phyloP scores from a whole-genome alignment of 495 filamentous ascomycete genomes.

The Aspergillus ellipticus region DNA sequence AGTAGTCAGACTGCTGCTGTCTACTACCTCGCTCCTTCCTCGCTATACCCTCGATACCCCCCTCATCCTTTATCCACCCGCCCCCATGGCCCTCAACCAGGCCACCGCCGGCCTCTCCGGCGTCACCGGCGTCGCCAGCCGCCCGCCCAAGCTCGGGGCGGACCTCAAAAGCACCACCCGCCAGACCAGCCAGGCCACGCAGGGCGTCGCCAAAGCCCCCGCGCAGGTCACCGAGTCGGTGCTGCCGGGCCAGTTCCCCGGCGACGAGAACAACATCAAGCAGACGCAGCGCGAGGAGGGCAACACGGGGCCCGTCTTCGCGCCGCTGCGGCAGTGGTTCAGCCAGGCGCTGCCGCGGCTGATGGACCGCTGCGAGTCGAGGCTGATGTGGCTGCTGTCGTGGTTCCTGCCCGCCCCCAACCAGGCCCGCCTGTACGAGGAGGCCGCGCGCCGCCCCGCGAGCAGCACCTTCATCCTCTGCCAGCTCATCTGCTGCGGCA shows the following conservation, averaged over 20 bases:
- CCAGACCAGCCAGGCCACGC: background rate
- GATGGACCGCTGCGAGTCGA: conserved; percentile 29
- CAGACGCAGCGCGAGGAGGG: conserved; percentile 10
- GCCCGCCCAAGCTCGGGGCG: conserved; percentile 17
- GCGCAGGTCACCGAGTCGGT: conserved; percentile 20
- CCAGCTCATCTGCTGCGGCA: conserved; percentile 36
- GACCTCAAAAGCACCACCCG: conserved; percentile 19
- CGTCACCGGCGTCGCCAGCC: conserved; percentile 22
- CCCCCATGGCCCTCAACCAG: conserved; percentile 27
- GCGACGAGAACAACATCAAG: conserved; percentile 20
- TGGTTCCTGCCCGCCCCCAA: conserved; percentile 27
- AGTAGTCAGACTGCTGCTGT: no score
- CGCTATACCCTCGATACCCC: no score
- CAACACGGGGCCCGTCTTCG: conserved; percentile 20
- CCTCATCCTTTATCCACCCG: background rate
- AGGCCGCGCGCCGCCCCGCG: conserved; percentile 27
- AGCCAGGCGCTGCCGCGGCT: conserved; percentile 18
- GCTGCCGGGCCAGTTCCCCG: conserved; percentile 32
- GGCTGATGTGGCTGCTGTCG: conserved; percentile 23
- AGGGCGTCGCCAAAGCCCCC: background rate
- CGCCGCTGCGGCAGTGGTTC: conserved; percentile 16
- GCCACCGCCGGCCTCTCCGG: conserved; percentile 5
- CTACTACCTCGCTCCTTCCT: no score
- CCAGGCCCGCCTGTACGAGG: conserved; percentile 30
- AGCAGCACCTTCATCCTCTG: conserved; percentile 35